Base-by-base conservation (phyloP, 2,329 filamentous ascomycete genomes). In the Aureobasidium subglaciale region DNA sequence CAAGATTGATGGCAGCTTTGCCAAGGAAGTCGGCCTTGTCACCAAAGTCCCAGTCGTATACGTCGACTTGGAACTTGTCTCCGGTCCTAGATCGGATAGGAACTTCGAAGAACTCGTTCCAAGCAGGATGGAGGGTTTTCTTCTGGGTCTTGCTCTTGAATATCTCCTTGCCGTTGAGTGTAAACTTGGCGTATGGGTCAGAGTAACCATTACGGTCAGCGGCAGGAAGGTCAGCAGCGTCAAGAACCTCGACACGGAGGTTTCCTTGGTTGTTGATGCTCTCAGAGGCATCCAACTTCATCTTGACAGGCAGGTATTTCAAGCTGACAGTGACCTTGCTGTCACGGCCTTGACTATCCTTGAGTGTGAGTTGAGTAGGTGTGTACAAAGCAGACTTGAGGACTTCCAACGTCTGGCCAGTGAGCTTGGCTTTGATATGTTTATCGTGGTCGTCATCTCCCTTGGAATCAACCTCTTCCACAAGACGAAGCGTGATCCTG, bases 241-340 rank as follows among this genome's bases (percentile, higher is more conserved):
- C 90, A 34, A 97, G 75, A 16, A 99, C 81, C 65, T 97, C 90
- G n/a, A 99, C 89, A 18, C 91, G 88, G 20, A 99, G 84, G 57
- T 85, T 91, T 58, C 93, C 93, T 83, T 96, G 95, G 73, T 99
- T 99, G 81, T 96, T 97, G 78, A 99, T 96, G 66, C 90, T 96
- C 73, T 99, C 93, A 64, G 85, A 90, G 0, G 93, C 88, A 65
- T 99, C 90, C 46, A 99, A 86, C 56, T 84, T 78, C 93, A 99
- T 99, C 74, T 88, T 84, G 59, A 97, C 85, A 0, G 93, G 93
- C 22, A 99, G 84, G 68, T 96, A 99, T 71, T 95, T 95, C 66
- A 96, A 80, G 74, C 88, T 95, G 67, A 99, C 87, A 63, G 86
- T 95, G 67, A 99, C 80, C 66, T 84, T 91, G 74, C 83, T 90